phyloP scores from a whole-genome alignment of 352 stramenopile species.

The Globisporangium spiculum region DNA sequence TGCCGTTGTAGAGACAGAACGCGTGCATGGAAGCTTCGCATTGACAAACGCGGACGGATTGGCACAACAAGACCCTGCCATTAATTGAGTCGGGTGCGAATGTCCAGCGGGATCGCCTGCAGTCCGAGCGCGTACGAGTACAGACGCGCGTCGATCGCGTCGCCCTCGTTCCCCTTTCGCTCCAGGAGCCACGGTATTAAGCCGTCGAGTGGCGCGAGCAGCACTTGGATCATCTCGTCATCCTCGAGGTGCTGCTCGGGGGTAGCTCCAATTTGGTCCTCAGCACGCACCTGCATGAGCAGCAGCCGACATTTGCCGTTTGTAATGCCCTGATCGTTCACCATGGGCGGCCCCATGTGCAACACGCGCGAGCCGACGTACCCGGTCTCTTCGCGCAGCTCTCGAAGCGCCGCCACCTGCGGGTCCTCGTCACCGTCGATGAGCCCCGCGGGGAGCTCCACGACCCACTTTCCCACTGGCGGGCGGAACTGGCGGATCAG shows the following conservation, averaged over 20 bases:
- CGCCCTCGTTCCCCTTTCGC: background rate
- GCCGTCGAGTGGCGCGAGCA: slow-evolving; percentile 53
- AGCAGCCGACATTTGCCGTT: slow-evolving; percentile 70
- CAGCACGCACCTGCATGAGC: slow-evolving; percentile 50
- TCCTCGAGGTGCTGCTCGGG: slow-evolving; percentile 50
- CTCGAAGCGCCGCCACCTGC: slow-evolving; percentile 67
- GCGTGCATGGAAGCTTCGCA: too few relatives aligned
- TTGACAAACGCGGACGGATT: background rate
- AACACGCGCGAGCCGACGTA: slow-evolving; percentile 31
- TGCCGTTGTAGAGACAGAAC: background rate
- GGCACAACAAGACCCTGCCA: background rate
- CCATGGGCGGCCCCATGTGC: slow-evolving; percentile 73
- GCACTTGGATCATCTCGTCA: slow-evolving; percentile 72
- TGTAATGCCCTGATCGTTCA: slow-evolving; percentile 78
- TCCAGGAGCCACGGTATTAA: slow-evolving; percentile 56
- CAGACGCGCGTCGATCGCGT: slow-evolving; percentile 15
- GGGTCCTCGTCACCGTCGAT: slow-evolving; percentile 85
- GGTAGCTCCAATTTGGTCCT: slow-evolving; percentile 27
- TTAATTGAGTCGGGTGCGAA: background rate
- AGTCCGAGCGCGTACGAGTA: slow-evolving; percentile 16
- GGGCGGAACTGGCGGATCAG: slow-evolving; percentile 91
- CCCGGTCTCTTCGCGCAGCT: slow-evolving; percentile 90
- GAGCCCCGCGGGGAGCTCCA: slow-evolving; percentile 91
- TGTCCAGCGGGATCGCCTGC: slow-evolving; percentile 11
- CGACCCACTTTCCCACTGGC: slow-evolving; percentile 75